Evolutionary conservation across 2,329 filamentous ascomycete genomes (phyloP), one percentile per base, ranked within the genome.

Genomic region (Hymenotorrendiella dingleyae): DNA sequence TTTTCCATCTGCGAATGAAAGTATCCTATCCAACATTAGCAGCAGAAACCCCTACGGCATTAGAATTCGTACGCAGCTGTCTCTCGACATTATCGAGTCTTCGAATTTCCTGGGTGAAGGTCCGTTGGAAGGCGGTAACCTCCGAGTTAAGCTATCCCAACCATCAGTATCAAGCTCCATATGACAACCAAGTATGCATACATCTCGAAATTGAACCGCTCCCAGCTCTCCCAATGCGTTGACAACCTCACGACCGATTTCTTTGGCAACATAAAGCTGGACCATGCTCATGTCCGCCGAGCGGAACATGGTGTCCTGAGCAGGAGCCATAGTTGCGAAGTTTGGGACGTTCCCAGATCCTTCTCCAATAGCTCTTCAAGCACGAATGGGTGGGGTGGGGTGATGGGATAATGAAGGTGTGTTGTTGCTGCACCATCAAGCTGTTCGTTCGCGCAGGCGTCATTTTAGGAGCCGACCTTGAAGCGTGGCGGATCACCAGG

Each of bases 211-310:
- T 68, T 97, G 90, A 66, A 97, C 90, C 60, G 93, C 78, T 45
- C 93, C 93, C 61, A 98, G 79, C 76, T 98, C 93, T 63, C 93
- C 93, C 53, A 98, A 74, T 43, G 91, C 91, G 63, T 90, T 95
- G 52, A 97, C 90, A 59, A 96, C 91, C 72, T 98, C 94, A 63
- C 93, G 82, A 58, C 93, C 91, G 58, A 98, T 97, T 75, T 98
- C 93, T 65, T 96, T 97, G 62, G 93, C 88, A 61, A 98, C 94
- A 71, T 97, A 98, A 62, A 98, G 84, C 82, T 98, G 93, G 62
- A 94, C 94, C 84, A 98, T 84, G 77, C 89, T 96, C 93, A 98
- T 98, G 69, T 96, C 87, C 86, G 89, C 87, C 65, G 93, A 98
- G 78, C 94, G 91, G 82, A 98, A 97, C 74, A 96, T 86, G 68